Base-by-base conservation (phyloP, 768 basidiomycete genomes). In the Lentinula detonsa region DNA sequence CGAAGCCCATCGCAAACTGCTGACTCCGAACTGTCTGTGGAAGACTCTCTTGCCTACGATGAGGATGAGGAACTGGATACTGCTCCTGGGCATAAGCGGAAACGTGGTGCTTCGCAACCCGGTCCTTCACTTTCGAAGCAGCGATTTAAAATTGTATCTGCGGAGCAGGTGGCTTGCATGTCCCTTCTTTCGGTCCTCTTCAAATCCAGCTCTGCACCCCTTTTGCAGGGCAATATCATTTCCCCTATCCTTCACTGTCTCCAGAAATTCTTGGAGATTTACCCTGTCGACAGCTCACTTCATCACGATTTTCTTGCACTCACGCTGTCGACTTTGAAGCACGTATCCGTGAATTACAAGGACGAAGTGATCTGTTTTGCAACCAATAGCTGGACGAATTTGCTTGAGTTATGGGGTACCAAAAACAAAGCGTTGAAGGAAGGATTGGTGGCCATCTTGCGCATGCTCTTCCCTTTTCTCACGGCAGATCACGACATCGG, bases 371-470 rank as follows among this genome's bases (percentile, higher is more conserved):
- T 81, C 7, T 71, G 71, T 16, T 88, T 92, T 64, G 89, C 91
- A 0, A 72, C 75, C 4, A 72, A 73, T 33, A 75, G 86, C 1
- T 92, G 94, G 86, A 74, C 84, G 50, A 71, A 72, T 2, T 67
- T 98, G 5, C 77, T 94, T 2, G 74, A 73, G 2, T 73, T 96
- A 28, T 97, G 93, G 93, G 78, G 80, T 2, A 88, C 88, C 16
- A 93, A 92, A 73, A 87, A 86, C 70, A 86, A 82, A 61, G 71
- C 78, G 7, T 75, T 90, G 65, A 94, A 95, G 69, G 94, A 95
- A 70, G 82, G 85, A 48, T 75, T 98, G 16, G 76, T 95, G 33
- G 79, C 87, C n/a, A 79, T 91, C 23, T 73, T 97, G 18, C 83
- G 84, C 16, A 76, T 79, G 13, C 76, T 97, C 3, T 82, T 95